Evolutionary conservation across 2,329 filamentous ascomycete genomes (phyloP).

Genomic region (Phoma sp.): DNA sequence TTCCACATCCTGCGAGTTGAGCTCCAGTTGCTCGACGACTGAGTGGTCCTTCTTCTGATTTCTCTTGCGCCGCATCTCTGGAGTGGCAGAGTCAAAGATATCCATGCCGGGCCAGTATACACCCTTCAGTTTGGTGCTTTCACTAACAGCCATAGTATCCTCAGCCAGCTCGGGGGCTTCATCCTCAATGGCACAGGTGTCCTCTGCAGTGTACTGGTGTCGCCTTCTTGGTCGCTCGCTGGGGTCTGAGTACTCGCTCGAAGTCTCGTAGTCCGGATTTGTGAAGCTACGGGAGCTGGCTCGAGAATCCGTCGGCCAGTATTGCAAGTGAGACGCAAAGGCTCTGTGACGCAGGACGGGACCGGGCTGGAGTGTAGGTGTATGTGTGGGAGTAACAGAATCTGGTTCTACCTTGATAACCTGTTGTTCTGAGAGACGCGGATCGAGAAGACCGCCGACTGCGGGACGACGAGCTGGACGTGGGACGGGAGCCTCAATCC

Average conservation of each 20-base stretch:
- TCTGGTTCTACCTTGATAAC: conserved; percentile 45
- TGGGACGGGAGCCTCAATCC: conserved; percentile 31
- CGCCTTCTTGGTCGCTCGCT: conserved; percentile 31
- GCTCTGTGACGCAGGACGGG: conserved; percentile 41
- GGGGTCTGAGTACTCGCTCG: conserved; percentile 48
- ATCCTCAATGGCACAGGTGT: conserved; percentile 44
- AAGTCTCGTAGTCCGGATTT: conserved; percentile 48
- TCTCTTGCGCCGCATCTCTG: conserved; percentile 74
- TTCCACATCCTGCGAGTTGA: conserved; percentile 69
- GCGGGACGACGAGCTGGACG: conserved; percentile 36
- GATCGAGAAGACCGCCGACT: conserved; percentile 42
- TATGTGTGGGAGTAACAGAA: conserved; percentile 34
- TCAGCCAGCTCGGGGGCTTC: conserved; percentile 30
- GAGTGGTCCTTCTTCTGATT: conserved; percentile 81
- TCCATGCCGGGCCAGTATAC: conserved; percentile 80
- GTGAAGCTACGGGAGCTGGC: conserved; percentile 48
- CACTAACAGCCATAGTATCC: conserved; percentile 42
- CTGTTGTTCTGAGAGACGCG: conserved; percentile 47
- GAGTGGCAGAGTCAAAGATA: conserved; percentile 80
- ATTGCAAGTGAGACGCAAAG: conserved; percentile 48
- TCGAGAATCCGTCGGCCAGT: conserved; percentile 47
- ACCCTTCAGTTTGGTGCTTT: conserved; percentile 69
- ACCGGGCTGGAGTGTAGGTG: conserved; percentile 39
- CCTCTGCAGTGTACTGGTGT: conserved; percentile 33
- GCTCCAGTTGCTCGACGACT: conserved; percentile 71